A percentile compares a stretch with the other conserved stretches of the same genome.
Evolutionary conservation across 805 yeast species (phyloP).

Genomic region (Wickerhamomyces chambardii): DNA sequence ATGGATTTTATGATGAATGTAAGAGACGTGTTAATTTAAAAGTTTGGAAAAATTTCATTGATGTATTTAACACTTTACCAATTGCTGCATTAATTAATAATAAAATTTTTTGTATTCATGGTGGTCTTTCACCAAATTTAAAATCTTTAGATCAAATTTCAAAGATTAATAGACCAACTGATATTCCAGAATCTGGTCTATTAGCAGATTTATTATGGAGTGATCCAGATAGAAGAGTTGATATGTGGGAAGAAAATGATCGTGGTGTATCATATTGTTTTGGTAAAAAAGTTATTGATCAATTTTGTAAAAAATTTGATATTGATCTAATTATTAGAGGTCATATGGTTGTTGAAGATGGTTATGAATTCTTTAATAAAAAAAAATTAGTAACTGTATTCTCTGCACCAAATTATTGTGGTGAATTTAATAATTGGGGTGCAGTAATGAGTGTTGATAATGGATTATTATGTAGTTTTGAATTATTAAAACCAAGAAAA

Average conservation of each 20-base stretch:
- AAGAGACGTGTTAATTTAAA: conserved; percentile 88
- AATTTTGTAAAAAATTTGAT: conserved; percentile 54
- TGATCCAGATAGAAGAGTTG: conserved; percentile 54
- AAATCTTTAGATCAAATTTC: conserved; percentile 59
- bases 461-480: conserved; percentile 61
- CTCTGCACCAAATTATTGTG: conserved; percentile 66
- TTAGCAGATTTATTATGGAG: conserved; percentile 79
- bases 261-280: conserved; percentile 78
- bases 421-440: conserved; percentile 50
- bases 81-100: conserved; percentile 94
- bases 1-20: conserved; percentile 97
- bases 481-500: conserved; percentile 48
- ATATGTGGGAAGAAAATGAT: conserved; percentile 75
- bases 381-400: conserved; percentile 71
- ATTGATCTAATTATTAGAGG: conserved; percentile 77
- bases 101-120: conserved; percentile 86
- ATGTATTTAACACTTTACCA: conserved; percentile 92
- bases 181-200: conserved; percentile 73
- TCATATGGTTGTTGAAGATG: conserved; percentile 88
- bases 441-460: conserved; percentile 72
- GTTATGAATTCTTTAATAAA: conserved; percentile 73
- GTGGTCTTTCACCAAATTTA: conserved; percentile 72
- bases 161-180: conserved; percentile 70
- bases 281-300: conserved; percentile 64
- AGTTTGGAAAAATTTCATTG: conserved; percentile 90